A percentile compares a stretch with the other conserved stretches of the same genome.
phyloP scores from a whole-genome alignment of 495 filamentous ascomycete genomes.

The Aspergillus bertholletiae region DNA sequence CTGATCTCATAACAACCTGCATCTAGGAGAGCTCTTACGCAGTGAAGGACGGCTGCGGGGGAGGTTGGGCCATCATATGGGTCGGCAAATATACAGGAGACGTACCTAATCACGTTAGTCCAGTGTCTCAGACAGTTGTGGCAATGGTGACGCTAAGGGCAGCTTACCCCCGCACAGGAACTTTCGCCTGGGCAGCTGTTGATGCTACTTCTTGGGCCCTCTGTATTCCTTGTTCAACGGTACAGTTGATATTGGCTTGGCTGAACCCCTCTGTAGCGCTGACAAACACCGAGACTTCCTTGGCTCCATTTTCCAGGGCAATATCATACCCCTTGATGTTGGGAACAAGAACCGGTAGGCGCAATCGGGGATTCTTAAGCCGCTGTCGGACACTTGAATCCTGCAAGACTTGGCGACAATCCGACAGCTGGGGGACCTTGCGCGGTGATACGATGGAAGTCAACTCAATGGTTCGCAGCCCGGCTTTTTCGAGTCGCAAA shows the following conservation, averaged over 20 bases:
- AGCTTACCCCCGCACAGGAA: constrained; percentile 40
- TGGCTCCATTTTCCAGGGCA: constrained; percentile 24
- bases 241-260: constrained; percentile 41
- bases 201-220: constrained; percentile 24
- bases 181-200: constrained; percentile 12
- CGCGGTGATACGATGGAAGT: constrained; percentile 43
- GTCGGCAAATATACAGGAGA: constrained; percentile 43
- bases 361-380: constrained; percentile 5
- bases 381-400: constrained; percentile 2
- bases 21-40: constrained; percentile 27
- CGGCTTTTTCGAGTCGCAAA: constrained; percentile 22
- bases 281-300: constrained; percentile 40
- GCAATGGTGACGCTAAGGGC: too few relatives aligned
- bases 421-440: constrained; percentile 41
- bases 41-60: constrained; percentile 30
- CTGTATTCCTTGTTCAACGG: constrained; percentile 27
- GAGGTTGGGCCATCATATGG: constrained; percentile 35
- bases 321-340: constrained; percentile 39
- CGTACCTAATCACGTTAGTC: constrained; percentile 14
- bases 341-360: constrained; percentile 38
- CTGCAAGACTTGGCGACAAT: constrained; percentile 31
- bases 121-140: not conserved
- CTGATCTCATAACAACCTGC: constrained; percentile 44
- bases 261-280: constrained; percentile 44
- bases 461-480: constrained; percentile 36